Evolutionary conservation across 2,329 filamentous ascomycete genomes (phyloP), one percentile per base, ranked within the genome.

Genomic region (Alternaria sp.): DNA sequence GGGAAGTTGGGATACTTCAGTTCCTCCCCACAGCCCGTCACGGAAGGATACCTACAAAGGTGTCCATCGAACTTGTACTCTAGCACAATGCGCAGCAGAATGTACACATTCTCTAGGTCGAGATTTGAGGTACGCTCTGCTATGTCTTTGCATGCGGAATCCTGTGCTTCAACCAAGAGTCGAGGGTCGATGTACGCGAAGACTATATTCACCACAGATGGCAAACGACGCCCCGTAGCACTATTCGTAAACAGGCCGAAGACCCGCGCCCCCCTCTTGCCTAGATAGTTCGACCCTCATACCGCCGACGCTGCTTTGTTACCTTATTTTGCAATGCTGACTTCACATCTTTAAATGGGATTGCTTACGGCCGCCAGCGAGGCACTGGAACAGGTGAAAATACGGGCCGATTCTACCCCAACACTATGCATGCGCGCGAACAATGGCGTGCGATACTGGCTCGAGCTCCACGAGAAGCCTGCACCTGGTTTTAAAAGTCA

Each of bases 381-480:
- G 56, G 57, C 28, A 40, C 40, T n/a, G 36, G 46, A 33, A 28
- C 56, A 5, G 52, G 41, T 6, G 54, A 61, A 29, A 50, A 61
- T 24, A 40, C 56, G 28, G 62, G 70, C 52, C 44, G 44, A 51
- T 71, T 66, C 58, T 59, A 54, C 41, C 51, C 58, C 24, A 55
- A 67, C 33, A 67, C 66, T 3, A 62, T 72, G 45, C 41, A 62
- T 72, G 45, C 41, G 50, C 21, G 44, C 50, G 9, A 46, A 67
- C 56, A 46, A 69, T 48, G 64, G 68, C 34, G 52, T 71, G 2
- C 61, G 58, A 29, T 33, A 62, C 31, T 68, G 63, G 67, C 44
- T 68, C n/a, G 68, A 72, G 56, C 40, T 69, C 3, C 60, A 65
- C 53, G 51, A 69, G 42, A 61, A 63, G 26, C 67, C 70, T 23